Conservation (phyloP, 164 flowering plant species). For the Vitis cinerea region DNA sequence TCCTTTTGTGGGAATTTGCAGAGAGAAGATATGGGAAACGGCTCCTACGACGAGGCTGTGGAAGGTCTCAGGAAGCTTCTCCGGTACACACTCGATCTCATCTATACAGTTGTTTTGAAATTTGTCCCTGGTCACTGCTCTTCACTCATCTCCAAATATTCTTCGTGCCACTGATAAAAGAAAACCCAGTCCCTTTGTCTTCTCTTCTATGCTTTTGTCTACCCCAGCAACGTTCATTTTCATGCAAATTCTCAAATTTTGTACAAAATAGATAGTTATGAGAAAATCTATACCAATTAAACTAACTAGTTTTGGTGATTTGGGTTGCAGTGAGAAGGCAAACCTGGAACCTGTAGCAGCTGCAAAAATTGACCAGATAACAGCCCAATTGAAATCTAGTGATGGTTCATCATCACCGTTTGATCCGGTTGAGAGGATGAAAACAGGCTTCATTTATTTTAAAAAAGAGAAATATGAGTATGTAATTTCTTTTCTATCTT, state of each 20-base stretch:
- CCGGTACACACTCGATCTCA: constrained; percentile 20
- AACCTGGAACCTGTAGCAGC: constrained; percentile 61
- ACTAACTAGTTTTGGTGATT: neutral
- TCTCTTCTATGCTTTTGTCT: neutral
- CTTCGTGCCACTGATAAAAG: no score
- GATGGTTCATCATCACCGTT: constrained; percentile 13
- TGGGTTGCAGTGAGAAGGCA: constrained; percentile 52
- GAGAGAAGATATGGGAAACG: constrained; percentile 45
- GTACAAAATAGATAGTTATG: no score
- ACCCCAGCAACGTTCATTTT: no score
- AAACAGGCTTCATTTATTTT: constrained; percentile 65
- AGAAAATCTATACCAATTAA: no score
- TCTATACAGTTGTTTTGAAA: neutral
- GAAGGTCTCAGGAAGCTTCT: constrained; percentile 48
- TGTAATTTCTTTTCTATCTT: constrained; percentile 10
- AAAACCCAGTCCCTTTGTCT: neutral
- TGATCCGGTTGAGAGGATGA: constrained; percentile 55
- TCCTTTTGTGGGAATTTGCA: constrained; percentile 15
- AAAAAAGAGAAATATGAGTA: constrained; percentile 84
- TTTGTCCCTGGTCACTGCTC: neutral
- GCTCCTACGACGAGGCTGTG: constrained; percentile 47
- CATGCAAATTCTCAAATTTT: no score
- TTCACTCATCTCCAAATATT: no score
- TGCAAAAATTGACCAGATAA: constrained; percentile 66
- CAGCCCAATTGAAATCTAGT: constrained; percentile 44